A percentile compares a stretch with the other conserved stretches of the same genome.
Evolutionary conservation across 192 early-diverging fungal species (phyloP).

Genomic region (Lobosporangium transversale): DNA sequence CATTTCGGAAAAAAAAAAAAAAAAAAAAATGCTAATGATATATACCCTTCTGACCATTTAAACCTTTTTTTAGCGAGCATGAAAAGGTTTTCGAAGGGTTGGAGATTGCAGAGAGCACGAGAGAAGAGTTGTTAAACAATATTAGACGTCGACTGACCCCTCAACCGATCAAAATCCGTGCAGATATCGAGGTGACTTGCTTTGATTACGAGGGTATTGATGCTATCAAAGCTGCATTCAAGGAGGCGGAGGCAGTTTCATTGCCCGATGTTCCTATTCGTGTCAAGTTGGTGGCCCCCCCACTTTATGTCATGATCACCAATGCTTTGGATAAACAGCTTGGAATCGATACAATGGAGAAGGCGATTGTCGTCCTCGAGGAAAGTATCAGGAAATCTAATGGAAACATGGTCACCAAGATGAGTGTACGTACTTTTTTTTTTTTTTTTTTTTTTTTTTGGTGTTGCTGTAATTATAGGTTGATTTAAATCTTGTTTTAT

Average conservation of each 20-base stretch:
- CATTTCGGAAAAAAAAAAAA: no score
- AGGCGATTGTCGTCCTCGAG: conserved; percentile 85
- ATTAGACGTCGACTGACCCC: conserved; percentile 94
- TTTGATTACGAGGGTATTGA: conserved; percentile 95
- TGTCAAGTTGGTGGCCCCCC: conserved; percentile 92
- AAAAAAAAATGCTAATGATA: neutral
- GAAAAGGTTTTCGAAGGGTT: conserved; percentile 88
- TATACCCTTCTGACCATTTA: neutral
- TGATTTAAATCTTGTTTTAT: neutral
- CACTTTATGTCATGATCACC: conserved; percentile 92
- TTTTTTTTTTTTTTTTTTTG: conserved; percentile 1
- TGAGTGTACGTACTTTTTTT: conserved; percentile 82
- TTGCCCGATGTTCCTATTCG: conserved; percentile 78
- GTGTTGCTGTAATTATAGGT: neutral
- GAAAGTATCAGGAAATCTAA: conserved; percentile 76
- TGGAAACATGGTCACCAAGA: conserved; percentile 84
- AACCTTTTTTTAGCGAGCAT: conserved; percentile 67
- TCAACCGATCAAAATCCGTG: conserved; percentile 95
- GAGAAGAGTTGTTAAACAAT: conserved; percentile 80
- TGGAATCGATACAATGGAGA: conserved; percentile 90
- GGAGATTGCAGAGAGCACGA: conserved; percentile 67
- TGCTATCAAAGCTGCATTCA: conserved; percentile 91
- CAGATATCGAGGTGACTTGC: conserved; percentile 95
- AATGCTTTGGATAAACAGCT: conserved; percentile 83
- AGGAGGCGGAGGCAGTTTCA: conserved; percentile 86